Percentiles rank a stretch among this genome's conserved stretches.
Conservation (phyloP, 371 early-diverging fungal species). For the Rhizopus stolonifer region DNA sequence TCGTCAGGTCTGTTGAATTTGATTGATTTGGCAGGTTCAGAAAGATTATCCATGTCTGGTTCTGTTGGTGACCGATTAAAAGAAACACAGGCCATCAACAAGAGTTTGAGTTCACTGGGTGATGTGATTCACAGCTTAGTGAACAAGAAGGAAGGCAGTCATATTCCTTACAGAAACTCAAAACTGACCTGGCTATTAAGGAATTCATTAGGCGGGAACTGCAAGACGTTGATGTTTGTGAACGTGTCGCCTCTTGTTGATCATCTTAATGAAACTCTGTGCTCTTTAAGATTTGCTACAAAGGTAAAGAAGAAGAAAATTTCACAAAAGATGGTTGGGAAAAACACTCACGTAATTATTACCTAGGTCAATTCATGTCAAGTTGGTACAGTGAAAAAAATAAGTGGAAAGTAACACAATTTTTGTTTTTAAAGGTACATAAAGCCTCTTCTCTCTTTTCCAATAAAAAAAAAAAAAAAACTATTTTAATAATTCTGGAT, state of each 20-base stretch:
- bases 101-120: slow-evolving; percentile 87
- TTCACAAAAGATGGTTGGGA: not conserved
- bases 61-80: slow-evolving; percentile 90
- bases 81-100: slow-evolving; percentile 98
- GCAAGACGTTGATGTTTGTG: slow-evolving; percentile 98
- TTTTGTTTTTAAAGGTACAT: not conserved
- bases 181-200: slow-evolving; percentile 94
- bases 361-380: slow-evolving; percentile 19
- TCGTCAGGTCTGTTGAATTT: slow-evolving; percentile 82
- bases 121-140: slow-evolving; percentile 94
- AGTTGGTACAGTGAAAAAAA: slow-evolving; percentile 12
- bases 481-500: slow-evolving; percentile 28
- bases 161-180: slow-evolving; percentile 97
- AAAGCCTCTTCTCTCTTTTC: not conserved
- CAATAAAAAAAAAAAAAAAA: too few species aligned
- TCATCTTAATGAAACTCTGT: slow-evolving; percentile 86
- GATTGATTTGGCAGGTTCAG: slow-evolving; percentile 98
- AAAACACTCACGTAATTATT: not conserved
- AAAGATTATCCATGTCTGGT: slow-evolving; percentile 84
- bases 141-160: slow-evolving; percentile 71
- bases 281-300: slow-evolving; percentile 94
- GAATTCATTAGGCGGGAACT: slow-evolving; percentile 89
- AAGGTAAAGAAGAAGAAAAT: slow-evolving; percentile 85
- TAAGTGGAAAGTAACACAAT: not conserved
- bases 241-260: slow-evolving; percentile 83